Percentiles rank a stretch among this genome's conserved stretches.
phyloP scores from a whole-genome alignment of 768 basidiomycete species.

The Lactarius sp. region DNA sequence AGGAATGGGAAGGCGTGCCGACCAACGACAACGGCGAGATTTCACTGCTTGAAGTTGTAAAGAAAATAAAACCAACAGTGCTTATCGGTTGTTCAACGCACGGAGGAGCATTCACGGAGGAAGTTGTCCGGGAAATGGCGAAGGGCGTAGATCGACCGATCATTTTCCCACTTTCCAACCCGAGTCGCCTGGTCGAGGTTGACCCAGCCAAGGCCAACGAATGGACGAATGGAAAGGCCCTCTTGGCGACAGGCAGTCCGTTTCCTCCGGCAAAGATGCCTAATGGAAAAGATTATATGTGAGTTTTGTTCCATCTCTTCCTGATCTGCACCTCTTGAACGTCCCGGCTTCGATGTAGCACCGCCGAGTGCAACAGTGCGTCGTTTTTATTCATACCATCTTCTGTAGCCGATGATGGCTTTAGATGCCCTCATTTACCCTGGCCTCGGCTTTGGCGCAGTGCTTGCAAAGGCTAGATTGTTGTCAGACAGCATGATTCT shows the following conservation, averaged over 20 bases:
- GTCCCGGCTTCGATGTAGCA: constrained; percentile 35
- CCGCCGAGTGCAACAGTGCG: constrained; percentile 69
- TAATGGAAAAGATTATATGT: constrained; percentile 63
- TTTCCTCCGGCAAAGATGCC: constrained; percentile 70
- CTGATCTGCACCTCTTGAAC: background rate
- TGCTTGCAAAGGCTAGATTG: constrained; percentile 55
- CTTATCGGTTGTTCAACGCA: constrained; percentile 82
- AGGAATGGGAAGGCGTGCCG: constrained; percentile 46
- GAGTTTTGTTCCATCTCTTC: constrained; percentile 28
- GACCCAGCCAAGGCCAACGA: constrained; percentile 62
- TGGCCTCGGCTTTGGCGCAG: constrained; percentile 77
- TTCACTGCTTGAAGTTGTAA: constrained; percentile 62
- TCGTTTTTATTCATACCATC: background rate
- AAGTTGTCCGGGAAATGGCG: constrained; percentile 64
- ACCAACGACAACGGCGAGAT: constrained; percentile 41
- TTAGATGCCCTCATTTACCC: constrained; percentile 77
- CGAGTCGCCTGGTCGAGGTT: constrained; percentile 71
- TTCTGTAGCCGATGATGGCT: background rate
- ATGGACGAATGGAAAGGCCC: constrained; percentile 76
- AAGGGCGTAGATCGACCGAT: constrained; percentile 68
- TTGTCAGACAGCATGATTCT: constrained; percentile 89
- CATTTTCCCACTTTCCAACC: constrained; percentile 82
- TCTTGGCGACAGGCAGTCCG: constrained; percentile 81
- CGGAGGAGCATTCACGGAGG: constrained; percentile 72
- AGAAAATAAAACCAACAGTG: constrained; percentile 70